Percentiles rank a stretch among this genome's conserved stretches.
Evolutionary conservation across 192 early-diverging fungal genomes (phyloP).

Genomic region (Lunasporangiospora selenospora): DNA sequence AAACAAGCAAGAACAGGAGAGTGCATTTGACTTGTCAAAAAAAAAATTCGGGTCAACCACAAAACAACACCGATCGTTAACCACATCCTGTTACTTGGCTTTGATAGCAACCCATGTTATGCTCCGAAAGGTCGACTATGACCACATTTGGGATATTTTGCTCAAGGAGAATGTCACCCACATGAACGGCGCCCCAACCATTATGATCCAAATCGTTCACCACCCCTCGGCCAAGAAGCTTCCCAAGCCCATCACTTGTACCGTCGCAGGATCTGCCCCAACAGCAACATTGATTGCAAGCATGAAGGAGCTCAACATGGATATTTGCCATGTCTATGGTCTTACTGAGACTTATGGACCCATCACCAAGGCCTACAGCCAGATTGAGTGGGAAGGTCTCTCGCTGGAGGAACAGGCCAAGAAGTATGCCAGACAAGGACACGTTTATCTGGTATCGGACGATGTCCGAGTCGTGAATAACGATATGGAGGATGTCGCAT

Average conservation of each 20-base stretch:
- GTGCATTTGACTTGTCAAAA: not conserved
- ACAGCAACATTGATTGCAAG: conserved; percentile 55
- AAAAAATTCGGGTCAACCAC: no score
- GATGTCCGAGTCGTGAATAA: conserved; percentile 58
- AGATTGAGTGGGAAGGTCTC: conserved; percentile 34
- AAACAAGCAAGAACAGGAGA: not conserved
- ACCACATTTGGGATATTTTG: conserved; percentile 58
- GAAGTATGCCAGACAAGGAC: conserved; percentile 61
- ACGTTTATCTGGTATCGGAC: conserved; percentile 55
- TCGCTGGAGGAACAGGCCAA: conserved; percentile 32
- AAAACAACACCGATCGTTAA: no score
- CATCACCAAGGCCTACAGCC: conserved; percentile 46
- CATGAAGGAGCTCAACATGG: conserved; percentile 58
- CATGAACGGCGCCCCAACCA: conserved; percentile 65
- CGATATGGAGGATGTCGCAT: conserved; percentile 50
- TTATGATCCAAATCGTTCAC: conserved; percentile 60
- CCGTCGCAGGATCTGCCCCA: conserved; percentile 58
- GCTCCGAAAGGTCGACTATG: conserved; percentile 63
- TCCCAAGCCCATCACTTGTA: conserved; percentile 38
- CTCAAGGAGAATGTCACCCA: conserved; percentile 57
- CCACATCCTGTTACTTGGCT: not conserved
- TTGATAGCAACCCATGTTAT: conserved; percentile 51
- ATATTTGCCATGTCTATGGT: conserved; percentile 66
- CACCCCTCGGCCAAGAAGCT: conserved; percentile 51
- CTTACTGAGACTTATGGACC: conserved; percentile 69